Conservation (phyloP, 495 filamentous ascomycete species). For the Neurospora sp. region DNA sequence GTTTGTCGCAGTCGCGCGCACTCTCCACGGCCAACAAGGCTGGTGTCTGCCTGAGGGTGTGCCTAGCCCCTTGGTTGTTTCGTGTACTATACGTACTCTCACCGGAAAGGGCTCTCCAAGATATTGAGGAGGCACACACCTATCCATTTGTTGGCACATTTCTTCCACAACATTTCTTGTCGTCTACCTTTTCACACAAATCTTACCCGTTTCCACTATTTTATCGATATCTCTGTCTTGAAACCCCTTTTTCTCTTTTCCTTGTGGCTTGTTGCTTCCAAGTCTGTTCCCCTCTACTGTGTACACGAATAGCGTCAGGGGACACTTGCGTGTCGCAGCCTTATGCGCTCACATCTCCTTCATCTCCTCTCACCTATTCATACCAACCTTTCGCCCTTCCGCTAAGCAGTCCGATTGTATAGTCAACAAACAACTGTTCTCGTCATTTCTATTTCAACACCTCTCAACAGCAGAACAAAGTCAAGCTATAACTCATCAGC, state of each 20-base stretch:
- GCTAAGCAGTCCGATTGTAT: no score
- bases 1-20: neutral
- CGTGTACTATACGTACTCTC: neutral
- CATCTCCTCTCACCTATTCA: neutral
- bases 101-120: neutral
- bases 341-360: neutral
- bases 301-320: neutral
- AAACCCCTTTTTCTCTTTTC: neutral
- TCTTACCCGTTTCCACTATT: neutral
- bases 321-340: constrained; percentile 2
- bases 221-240: neutral
- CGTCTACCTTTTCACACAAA: neutral
- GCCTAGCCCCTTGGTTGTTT: neutral
- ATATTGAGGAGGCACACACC: neutral
- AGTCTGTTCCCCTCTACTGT: neutral
- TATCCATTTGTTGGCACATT: neutral
- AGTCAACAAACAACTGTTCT: neutral
- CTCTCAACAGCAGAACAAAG: neutral
- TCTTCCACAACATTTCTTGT: neutral
- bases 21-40: neutral
- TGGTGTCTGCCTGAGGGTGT: neutral
- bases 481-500: neutral
- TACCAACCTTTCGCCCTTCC: neutral
- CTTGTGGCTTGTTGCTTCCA: neutral
- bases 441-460: neutral